Percentiles rank a stretch among this genome's conserved stretches.
phyloP scores from a whole-genome alignment of 1,284 basidiomycete species.

The Trichosporon coremiiforme region DNA sequence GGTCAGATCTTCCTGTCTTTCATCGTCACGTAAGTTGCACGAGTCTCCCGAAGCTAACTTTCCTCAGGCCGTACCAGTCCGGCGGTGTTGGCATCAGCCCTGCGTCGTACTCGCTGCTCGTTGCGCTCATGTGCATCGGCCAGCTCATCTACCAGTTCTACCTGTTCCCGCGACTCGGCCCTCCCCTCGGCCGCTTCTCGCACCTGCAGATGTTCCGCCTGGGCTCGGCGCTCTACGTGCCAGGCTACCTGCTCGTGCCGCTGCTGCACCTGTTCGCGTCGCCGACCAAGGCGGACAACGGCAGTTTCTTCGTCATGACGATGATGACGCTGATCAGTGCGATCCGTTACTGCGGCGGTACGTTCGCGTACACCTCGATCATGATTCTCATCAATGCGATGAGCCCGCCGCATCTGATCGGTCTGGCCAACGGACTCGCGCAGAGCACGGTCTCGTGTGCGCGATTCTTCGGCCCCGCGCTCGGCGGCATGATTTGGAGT shows the following conservation, averaged over 20 bases:
- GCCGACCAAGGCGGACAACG: conserved; percentile 41
- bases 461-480: conserved; percentile 70
- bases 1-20: conserved; percentile 57
- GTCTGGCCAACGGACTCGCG: conserved; percentile 73
- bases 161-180: conserved; percentile 56
- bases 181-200: conserved; percentile 54
- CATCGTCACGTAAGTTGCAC: conserved; percentile 54
- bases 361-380: conserved; percentile 55
- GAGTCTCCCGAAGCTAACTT: not conserved
- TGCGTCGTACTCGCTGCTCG: conserved; percentile 55
- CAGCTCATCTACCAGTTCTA: conserved; percentile 58
- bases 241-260: conserved; percentile 55
- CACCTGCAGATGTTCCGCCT: conserved; percentile 58
- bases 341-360: conserved; percentile 56
- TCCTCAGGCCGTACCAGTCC: conserved; percentile 48
- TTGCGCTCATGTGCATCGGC: conserved; percentile 57
- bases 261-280: conserved; percentile 51
- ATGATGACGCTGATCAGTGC: conserved; percentile 46
- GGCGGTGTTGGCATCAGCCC: conserved; percentile 57
- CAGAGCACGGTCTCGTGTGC: conserved; percentile 62
- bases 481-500: conserved; percentile 55
- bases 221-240: conserved; percentile 53
- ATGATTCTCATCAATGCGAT: conserved; percentile 58
- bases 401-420: conserved; percentile 61
- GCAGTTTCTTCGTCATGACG: conserved; percentile 55